Evolutionary conservation across 495 filamentous ascomycete species (phyloP).

Genomic region (Endocarpon pusillum): DNA sequence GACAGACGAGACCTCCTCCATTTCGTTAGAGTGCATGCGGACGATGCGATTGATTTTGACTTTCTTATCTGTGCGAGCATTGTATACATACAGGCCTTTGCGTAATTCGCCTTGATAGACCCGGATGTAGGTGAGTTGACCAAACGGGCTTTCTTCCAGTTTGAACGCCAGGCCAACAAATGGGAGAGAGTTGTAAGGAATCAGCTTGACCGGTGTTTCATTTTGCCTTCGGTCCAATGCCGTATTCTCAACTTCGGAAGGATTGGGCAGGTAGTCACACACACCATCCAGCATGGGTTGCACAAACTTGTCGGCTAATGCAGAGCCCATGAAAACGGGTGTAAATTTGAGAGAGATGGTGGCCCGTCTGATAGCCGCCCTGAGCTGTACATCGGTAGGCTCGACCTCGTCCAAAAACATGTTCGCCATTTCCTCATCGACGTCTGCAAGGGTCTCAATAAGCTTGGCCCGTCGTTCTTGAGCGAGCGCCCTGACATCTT

Average conservation of each 20-base stretch:
- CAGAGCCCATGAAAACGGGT: conserved; percentile 91
- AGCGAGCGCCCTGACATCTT: conserved; percentile 50
- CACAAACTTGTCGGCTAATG: conserved; percentile 83
- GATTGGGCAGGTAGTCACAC: conserved; percentile 91
- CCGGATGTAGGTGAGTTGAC: conserved; percentile 94
- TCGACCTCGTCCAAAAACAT: conserved; percentile 76
- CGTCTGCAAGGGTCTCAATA: conserved; percentile 91
- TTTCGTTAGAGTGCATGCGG: conserved; percentile 98
- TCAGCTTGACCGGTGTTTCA: conserved; percentile 67
- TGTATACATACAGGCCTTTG: conserved; percentile 83
- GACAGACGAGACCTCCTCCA: conserved; percentile 89
- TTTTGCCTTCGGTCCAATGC: conserved; percentile 68
- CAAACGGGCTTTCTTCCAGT: conserved; percentile 96
- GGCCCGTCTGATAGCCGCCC: conserved; percentile 72
- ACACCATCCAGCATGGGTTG: conserved; percentile 97
- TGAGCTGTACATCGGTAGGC: conserved; percentile 66
- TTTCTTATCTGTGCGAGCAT: conserved; percentile 86
- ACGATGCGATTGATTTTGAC: conserved; percentile 95
- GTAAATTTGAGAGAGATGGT: conserved; percentile 84
- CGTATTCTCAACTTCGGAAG: conserved; percentile 72
- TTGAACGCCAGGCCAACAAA: conserved; percentile 98
- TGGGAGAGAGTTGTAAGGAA: conserved; percentile 81
- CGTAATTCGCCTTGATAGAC: conserved; percentile 89
- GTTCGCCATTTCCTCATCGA: conserved; percentile 96
- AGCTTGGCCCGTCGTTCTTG: conserved; percentile 67